These are phyloP conservation scores for Suillus discolor DNA, from an alignment of 768 basidiomycete species.

Conservation along the genomic window DNA sequence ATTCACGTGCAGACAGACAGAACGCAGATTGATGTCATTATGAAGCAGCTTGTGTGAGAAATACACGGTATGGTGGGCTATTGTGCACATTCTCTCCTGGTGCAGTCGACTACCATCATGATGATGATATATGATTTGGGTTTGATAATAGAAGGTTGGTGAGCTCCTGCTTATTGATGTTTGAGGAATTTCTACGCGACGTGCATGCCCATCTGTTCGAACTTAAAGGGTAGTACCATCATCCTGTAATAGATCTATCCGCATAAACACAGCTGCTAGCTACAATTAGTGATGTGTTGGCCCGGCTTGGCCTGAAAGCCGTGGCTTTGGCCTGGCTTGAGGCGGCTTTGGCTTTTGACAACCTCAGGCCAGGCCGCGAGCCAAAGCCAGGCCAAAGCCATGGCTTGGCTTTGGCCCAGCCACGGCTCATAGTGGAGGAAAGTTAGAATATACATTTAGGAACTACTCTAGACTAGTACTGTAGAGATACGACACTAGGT, in stretches of 20 bases:
- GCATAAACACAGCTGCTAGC: no score
- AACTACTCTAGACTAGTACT: background rate
- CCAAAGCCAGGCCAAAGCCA: background rate
- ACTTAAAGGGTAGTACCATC: no score
- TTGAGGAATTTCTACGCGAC: background rate
- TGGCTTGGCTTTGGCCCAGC: background rate
- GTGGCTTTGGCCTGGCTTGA: background rate
- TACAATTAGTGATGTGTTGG: no score
- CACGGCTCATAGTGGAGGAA: background rate
- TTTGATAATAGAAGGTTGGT: background rate
- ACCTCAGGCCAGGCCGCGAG: background rate
- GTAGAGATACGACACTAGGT: no score
- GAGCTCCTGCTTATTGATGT: background rate
- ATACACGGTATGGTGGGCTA: background rate
- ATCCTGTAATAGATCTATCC: no score
- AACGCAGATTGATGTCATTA: background rate
- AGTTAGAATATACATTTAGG: background rate
- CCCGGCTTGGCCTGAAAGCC: background rate
- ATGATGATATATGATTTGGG: background rate
- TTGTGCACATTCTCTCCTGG: background rate
- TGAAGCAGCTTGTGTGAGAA: constrained; percentile 1
- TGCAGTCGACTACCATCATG: background rate
- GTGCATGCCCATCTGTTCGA: background rate
- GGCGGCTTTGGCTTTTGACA: background rate
- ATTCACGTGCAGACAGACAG: background rate